Base-by-base conservation (phyloP, 345 rosid species). In the Excoecaria agallocha region DNA sequence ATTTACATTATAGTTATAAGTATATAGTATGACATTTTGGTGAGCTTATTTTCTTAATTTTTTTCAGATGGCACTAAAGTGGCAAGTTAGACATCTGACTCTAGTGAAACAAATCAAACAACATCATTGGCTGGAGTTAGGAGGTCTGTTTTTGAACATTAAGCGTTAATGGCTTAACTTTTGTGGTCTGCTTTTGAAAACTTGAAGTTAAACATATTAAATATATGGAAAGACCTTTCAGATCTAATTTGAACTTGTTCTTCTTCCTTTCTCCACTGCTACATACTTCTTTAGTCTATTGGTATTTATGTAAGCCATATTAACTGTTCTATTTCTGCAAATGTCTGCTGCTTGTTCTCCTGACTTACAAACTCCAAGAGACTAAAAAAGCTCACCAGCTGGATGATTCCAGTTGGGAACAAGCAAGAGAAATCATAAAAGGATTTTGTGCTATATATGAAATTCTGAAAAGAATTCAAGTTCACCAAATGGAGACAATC, bases 41-140 rank as follows among this genome's bases (percentile, higher is more conserved):
- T 20, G 39, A 50, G 51, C 46, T 76, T 12, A 22, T 52, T 50
- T 58, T 66, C 59, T 4, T 39, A 62, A 56, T 55, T 66, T 1
- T 4, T 41, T 41, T 38, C 89, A 91, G 97, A 91, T 74, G 78
- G 81, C 61, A 37, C 91, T 16, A 91, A 89, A 86, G 91, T 77
- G 78, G 85, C 77, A 30, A 80, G 75, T 50, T 87, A 83, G 66
- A 73, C 55, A 6, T 68, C 85, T 68, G 69, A 61, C 57, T 49
- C 76, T 22, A 57, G 52, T 24, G 87, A 77, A 73, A 72, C 82
- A 59, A 82, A 71, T 60, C 85, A 82, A 81, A 79, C 85, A 77
- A 78, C 82, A 37, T 49, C 92, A 63, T 79, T 68, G 15, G 83
- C 78, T 74, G 84, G 77, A 68, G 91, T 86, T 64, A 91, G 82